Base-by-base conservation (phyloP, 2,329 filamentous ascomycete species). In the Monilinia polystroma region DNA sequence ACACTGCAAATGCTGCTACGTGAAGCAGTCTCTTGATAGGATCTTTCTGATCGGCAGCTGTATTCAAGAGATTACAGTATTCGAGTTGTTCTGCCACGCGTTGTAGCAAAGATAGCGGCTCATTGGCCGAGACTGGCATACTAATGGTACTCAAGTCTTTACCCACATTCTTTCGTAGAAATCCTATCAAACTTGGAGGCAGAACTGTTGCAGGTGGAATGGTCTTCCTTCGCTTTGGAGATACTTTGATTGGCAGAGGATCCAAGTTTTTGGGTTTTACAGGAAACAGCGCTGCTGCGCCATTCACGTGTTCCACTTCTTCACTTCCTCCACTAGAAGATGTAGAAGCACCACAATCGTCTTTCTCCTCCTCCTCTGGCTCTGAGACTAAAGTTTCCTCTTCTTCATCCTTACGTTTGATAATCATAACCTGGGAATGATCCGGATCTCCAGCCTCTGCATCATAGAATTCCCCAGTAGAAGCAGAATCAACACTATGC, bases 91-190 rank as follows among this genome's bases (percentile, higher is more conserved):
- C 95, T 0, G 94, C 90, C 4, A 93, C 85, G 68, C 94, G 90
- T 77, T 99, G 95, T 6, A 98, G 82, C 14, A 96, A 80, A 0
- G 94, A 97, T 1, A 89, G 86, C 0, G 95, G 95, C 76, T 99
- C 95, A 78, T 99, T 99, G 32, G 94, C 89, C 5, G 94, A 96
- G 0, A 97, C 95, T 0, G 95, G 95, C 94, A 98, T 98, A 58
- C 92, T 93, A 71, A 99, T 96, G 3, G 93, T 96, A 68, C 92
- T 97, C 59, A 99, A 82, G 78, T 99, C 95, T 78, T 99, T 99
- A 75, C 95, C 95, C 12, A 98, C 95, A 73, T 99, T 99, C 79
- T 98, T 99, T 72, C 95, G 88, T 43, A 98, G 84, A 77, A 98
- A 97, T 0, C 92, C 91, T 71, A 99, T 97, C 64, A 99, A 81